Percentiles rank a stretch among this genome's conserved stretches.
These are phyloP conservation scores for Mycena maculata DNA, from an alignment of 768 basidiomycete genomes.

Conservation along the genomic window DNA sequence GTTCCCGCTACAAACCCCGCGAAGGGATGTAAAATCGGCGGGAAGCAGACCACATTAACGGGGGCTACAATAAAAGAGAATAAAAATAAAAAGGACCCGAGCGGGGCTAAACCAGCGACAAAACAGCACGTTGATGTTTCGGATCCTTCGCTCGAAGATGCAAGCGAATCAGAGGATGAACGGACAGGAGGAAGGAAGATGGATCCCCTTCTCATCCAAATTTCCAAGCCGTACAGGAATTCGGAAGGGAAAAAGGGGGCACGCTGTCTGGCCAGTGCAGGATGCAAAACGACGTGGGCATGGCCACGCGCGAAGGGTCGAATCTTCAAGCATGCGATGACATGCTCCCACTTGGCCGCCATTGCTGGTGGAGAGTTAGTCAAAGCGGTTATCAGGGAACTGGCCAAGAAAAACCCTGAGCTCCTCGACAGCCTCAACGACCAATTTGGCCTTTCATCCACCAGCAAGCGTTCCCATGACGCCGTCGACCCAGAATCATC, in stretches of 20 bases:
- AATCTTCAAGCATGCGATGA: constrained; percentile 17
- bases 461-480: neutral
- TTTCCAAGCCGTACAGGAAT: neutral
- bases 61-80: neutral
- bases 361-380: neutral
- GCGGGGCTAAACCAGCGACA: constrained; percentile 1
- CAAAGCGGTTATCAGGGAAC: neutral
- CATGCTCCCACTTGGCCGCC: constrained; percentile 5
- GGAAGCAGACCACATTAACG: neutral
- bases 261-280: constrained; percentile 16
- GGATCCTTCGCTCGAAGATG: neutral
- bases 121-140: neutral
- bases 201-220: constrained; percentile 7
- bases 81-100: constrained; percentile 4
- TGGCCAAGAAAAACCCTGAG: constrained; percentile 3
- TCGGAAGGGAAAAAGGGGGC: neutral
- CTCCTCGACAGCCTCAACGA: neutral
- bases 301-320: neutral
- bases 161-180: constrained; percentile 3
- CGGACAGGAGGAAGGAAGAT: constrained; percentile 11
- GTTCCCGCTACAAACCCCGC: neutral
- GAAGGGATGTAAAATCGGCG: too few species aligned
- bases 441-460: neutral
- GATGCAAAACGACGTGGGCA: constrained; percentile 5
- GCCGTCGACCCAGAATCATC: neutral